Percentiles rank a stretch among this genome's conserved stretches.
These are phyloP conservation scores for Pythium apleroticum DNA, from an alignment of 352 stramenopile species.

Conservation along the genomic window DNA sequence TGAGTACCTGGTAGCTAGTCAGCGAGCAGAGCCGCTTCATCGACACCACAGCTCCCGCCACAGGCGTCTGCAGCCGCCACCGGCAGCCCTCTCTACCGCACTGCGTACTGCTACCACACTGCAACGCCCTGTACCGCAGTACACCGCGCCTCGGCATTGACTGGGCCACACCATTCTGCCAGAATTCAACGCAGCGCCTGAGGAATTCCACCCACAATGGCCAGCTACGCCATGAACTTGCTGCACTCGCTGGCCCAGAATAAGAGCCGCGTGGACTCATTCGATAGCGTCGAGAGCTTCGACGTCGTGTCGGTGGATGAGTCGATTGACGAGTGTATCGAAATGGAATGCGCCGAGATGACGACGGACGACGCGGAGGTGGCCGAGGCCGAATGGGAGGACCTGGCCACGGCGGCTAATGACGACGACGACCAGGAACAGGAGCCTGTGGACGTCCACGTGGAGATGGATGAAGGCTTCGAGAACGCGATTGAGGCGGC, in stretches of 20 bases:
- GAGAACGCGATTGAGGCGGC: conserved; percentile 16
- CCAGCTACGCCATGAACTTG: conserved; percentile 1
- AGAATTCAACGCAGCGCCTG: background rate
- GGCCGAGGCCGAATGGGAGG: conserved; percentile 48
- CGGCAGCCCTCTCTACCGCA: conserved; percentile 16
- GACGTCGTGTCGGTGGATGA: conserved; percentile 31
- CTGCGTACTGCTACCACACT: background rate
- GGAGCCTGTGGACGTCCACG: conserved; percentile 8
- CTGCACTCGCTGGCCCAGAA: conserved; percentile 8
- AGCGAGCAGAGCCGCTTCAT: background rate
- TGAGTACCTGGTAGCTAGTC: background rate
- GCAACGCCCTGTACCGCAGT: conserved; percentile 12
- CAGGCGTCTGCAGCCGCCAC: background rate
- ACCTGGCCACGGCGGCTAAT: conserved; percentile 23
- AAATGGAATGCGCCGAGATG: conserved; percentile 2
- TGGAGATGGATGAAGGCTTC: conserved; percentile 15
- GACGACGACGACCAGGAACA: background rate
- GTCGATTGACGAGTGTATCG: conserved; percentile 17
- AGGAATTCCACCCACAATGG: conserved; percentile 3
- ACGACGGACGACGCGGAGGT: conserved; percentile 1
- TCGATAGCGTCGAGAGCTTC: conserved; percentile 38
- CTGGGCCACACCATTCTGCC: background rate
- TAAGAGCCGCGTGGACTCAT: conserved; percentile 31
- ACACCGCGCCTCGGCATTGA: background rate
- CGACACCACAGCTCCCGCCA: background rate